Evolutionary conservation across 1,284 basidiomycete genomes (phyloP).

Genomic region (Moesziomyces sp.): DNA sequence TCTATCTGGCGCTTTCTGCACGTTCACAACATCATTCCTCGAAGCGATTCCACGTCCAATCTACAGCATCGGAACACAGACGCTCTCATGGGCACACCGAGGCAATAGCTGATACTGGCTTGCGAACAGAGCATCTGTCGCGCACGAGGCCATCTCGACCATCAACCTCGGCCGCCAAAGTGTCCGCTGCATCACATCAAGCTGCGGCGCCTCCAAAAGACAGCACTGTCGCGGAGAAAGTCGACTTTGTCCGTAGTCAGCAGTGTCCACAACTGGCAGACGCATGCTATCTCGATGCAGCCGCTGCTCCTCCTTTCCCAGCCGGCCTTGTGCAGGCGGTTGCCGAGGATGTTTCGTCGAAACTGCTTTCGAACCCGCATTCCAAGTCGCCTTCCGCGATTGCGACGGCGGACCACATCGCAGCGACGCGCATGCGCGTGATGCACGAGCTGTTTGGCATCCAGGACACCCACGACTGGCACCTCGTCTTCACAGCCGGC

Average conservation of each 20-base stretch:
- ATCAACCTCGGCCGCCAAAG: not conserved
- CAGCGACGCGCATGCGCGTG: conserved; percentile 46
- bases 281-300: conserved; percentile 63
- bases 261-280: conserved; percentile 39
- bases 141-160: not conserved
- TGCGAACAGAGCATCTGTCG: not conserved
- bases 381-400: conserved; percentile 59
- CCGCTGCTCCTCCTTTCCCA: conserved; percentile 64
- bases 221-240: conserved; percentile 6
- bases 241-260: conserved; percentile 13
- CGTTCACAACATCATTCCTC: conserved; percentile 18
- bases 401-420: conserved; percentile 52
- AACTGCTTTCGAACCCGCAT: conserved; percentile 65
- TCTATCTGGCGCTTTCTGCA: conserved; percentile 18
- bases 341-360: conserved; percentile 32
- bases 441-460: conserved; percentile 62
- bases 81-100: no score
- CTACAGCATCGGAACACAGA: not conserved
- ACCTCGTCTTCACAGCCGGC: conserved; percentile 54
- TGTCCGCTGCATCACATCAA: not conserved
- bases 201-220: not conserved
- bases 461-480: conserved; percentile 40
- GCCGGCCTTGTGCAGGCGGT: conserved; percentile 43
- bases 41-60: conserved; percentile 13
- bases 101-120: rapidly evolving